Base-by-base conservation (phyloP, 2,329 filamentous ascomycete genomes). In the Alternaria angustiovoidea region DNA sequence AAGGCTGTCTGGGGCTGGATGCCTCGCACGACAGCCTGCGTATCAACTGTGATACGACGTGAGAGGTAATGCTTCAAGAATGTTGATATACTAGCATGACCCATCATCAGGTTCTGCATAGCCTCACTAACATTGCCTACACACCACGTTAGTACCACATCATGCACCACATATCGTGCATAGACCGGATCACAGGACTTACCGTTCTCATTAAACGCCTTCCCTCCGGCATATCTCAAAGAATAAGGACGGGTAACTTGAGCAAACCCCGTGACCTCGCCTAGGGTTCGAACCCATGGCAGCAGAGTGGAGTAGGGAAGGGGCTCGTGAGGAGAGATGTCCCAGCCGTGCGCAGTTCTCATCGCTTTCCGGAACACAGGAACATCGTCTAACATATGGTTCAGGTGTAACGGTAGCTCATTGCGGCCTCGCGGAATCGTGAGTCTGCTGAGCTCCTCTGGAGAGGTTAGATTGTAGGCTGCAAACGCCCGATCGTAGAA, bases 121-220 rank as follows among this genome's bases (percentile, higher is more conserved):
- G 69, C 64, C 59, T 77, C 64, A 54, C 73, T 77, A 32, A 77
- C 62, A 7, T 71, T 69, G 4, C 58, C 65, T 72, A 48, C 24
- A 5, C 36, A 57, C 5, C 58, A 56, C 18, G 14, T 65, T 64
- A 65, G 47, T 41, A 20, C 43, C 44, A 34, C 20, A 55, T 55
- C 32, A 18, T 58, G 14, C 14, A 48, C 41, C 12, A 53, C 28
- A 14, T 1, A n/a, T 11, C 18, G 48, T 52, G 7, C 14, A 53
- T 58, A 32, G 1, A 44, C 51, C 5, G 44, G 32, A 39, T 57
- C 4, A 1, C 18, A 1, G 18, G 36, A 75, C 48, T 73, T 66
- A 81, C 73, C 30, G 57, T 76, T 80, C 44, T 77, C 57, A 59
- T 81, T 79, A 47, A 81, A 78, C 5, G 67, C 75, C 59, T 80